Percentiles rank a stretch among this genome's conserved stretches.
These are phyloP conservation scores for Ogataea siamensis DNA, from an alignment of 805 yeast genomes.

Conservation along the genomic window DNA sequence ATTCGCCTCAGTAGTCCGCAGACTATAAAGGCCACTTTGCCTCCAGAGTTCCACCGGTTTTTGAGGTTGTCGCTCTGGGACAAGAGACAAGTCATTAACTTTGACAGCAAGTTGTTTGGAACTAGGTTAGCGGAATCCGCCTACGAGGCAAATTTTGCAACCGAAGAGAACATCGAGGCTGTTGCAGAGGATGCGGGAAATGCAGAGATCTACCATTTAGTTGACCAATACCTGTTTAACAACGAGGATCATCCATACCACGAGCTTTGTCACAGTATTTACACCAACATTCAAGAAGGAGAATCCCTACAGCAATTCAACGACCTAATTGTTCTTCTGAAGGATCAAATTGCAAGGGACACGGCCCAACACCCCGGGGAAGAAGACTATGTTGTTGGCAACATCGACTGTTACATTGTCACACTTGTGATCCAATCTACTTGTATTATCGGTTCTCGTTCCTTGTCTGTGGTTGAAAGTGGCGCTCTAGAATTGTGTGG, in stretches of 20 bases:
- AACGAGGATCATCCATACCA: constrained; percentile 34
- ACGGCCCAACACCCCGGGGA: constrained; percentile 7
- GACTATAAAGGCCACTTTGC: constrained; percentile 70
- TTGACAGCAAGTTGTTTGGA: constrained; percentile 38
- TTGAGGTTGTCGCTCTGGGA: constrained; percentile 43
- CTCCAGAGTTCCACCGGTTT: constrained; percentile 51
- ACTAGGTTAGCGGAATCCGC: constrained; percentile 22
- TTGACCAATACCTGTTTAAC: constrained; percentile 35
- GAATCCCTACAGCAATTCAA: constrained; percentile 30
- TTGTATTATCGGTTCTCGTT: constrained; percentile 83
- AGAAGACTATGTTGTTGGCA: constrained; percentile 17
- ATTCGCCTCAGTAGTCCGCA: constrained; percentile 74
- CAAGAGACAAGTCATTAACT: constrained; percentile 35
- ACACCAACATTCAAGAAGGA: constrained; percentile 34
- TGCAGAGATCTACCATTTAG: constrained; percentile 32
- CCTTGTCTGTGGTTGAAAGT: constrained; percentile 71
- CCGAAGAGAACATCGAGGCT: constrained; percentile 22
- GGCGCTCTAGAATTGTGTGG: constrained; percentile 38
- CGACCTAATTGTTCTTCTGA: constrained; percentile 26
- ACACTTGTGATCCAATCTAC: constrained; percentile 67
- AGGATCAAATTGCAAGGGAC: constrained; percentile 17
- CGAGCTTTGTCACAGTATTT: constrained; percentile 33
- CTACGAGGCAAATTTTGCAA: constrained; percentile 17
- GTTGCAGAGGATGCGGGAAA: constrained; percentile 25
- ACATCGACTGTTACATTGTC: constrained; percentile 44